Evolutionary conservation across 352 stramenopile species (phyloP), one percentile per base, ranked within the genome.

Genomic region (Pilasporangium apinafurcum): DNA sequence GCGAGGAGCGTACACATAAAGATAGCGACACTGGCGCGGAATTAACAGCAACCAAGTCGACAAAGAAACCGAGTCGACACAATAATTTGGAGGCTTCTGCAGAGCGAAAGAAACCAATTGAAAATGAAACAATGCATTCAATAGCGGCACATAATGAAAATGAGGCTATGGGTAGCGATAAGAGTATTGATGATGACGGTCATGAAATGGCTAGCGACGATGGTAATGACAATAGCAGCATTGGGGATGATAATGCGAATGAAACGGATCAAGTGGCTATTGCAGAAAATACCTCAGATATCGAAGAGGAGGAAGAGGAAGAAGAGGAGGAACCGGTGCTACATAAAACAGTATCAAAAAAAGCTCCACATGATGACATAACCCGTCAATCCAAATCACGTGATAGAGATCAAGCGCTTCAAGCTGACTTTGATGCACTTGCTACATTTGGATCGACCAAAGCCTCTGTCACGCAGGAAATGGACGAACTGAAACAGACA

Each of bases 401-500:
- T 39, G 30, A n/a, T 30, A 22, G 0, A 40, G 22, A 7, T 53
- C 48, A 1, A 32, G 34, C 2, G 28, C 8, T 8, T 25, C 40
- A 12, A 27, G 13, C 30, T 5, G 39, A 24, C 16, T 44, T 59
- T 41, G 28, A 49, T 51, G 35, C 60, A 0, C 51, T 63, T 14
- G 55, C 48, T 8, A 39, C 68, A 25, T 50, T 65, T 10, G 54
- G 53, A 10, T 69, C 62, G 8, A 51, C 68, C 3, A 72, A 59
- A 16, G 57, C n/a, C n/a, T n/a, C n/a, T n/a, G n/a, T n/a, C n/a
- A n/a, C n/a, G n/a, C n/a, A 82, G 18, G 75, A 84, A 44, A 73
- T 90, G 62, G 63, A 82, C 32, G 58, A 86, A 17, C 51, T 90
- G 10, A 90, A 90, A 49, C 57, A 68, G 21, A 90, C 74, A 8